Evolutionary conservation across 495 filamentous ascomycete genomes (phyloP).

Genomic region (Talaromyces adpressus): DNA sequence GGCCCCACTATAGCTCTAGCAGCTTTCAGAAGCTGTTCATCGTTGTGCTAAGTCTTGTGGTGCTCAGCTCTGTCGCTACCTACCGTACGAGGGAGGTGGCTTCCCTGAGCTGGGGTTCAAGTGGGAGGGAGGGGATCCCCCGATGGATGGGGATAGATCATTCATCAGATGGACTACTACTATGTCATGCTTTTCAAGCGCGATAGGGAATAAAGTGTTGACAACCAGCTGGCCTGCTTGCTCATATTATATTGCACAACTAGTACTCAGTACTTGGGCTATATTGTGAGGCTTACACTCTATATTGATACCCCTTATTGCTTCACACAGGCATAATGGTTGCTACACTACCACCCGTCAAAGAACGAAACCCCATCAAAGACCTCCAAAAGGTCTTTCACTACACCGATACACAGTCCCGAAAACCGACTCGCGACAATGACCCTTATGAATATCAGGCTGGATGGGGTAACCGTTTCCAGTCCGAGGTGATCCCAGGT

Average conservation of each 20-base stretch:
- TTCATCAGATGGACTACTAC: neutral
- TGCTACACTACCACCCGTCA: slow-evolving; percentile 15
- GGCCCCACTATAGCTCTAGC: neutral
- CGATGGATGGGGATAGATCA: neutral
- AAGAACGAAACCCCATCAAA: slow-evolving; percentile 22
- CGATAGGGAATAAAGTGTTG: neutral
- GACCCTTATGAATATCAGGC: slow-evolving; percentile 36
- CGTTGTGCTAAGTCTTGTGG: neutral
- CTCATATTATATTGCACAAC: neutral
- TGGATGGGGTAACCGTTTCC: slow-evolving; percentile 33
- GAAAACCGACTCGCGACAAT: slow-evolving; percentile 35
- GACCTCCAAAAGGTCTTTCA: slow-evolving; percentile 37
- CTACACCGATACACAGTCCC: slow-evolving; percentile 34
- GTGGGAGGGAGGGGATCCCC: neutral
- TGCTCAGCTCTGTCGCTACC: neutral
- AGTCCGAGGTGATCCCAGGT: slow-evolving; percentile 36
- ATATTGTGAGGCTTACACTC: neutral
- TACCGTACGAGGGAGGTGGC: neutral
- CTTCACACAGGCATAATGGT: neutral
- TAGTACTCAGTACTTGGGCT: neutral
- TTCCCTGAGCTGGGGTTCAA: neutral
- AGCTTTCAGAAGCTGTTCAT: neutral
- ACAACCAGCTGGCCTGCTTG: neutral
- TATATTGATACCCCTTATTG: neutral
- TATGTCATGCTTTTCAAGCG: neutral